phyloP scores from a whole-genome alignment of 2,329 filamentous ascomycete species.

The Talaromyces sp. region DNA sequence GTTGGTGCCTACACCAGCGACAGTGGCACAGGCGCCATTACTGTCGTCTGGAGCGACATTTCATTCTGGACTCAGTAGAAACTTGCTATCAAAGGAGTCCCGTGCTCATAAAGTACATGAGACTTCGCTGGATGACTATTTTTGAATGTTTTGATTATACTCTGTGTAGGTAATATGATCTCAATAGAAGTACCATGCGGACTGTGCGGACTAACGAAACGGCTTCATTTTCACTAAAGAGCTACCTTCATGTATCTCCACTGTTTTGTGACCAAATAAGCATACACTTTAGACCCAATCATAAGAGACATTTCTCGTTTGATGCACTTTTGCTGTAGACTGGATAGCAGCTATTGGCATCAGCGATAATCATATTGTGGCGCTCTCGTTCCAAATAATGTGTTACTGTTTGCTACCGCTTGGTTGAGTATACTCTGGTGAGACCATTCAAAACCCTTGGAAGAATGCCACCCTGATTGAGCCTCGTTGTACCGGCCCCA shows the following conservation, averaged over 20 bases:
- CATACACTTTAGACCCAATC: too few species aligned
- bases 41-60: constrained; percentile 13
- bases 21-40: constrained; percentile 13
- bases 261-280: too few species aligned
- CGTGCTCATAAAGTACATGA: neutral
- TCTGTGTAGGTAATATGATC: neutral
- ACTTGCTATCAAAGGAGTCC: neutral
- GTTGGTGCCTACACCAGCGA: constrained; percentile 12
- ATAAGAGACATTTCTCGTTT: neutral
- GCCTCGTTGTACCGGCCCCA: neutral
- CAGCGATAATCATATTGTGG: neutral
- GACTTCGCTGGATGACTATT: too few species aligned
- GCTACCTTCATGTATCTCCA: too few species aligned
- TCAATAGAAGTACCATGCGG: neutral
- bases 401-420: neutral
- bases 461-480: neutral
- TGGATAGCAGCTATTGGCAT: too few species aligned
- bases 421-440: neutral
- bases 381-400: neutral
- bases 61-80: constrained; percentile 13
- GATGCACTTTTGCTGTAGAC: neutral
- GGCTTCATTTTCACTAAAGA: too few species aligned
- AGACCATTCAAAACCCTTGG: neutral
- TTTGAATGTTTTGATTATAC: neutral
- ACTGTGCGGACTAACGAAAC: too few species aligned